A percentile compares a stretch with the other conserved stretches of the same genome.
Conservation (phyloP, 2,329 filamentous ascomycete species). For the Fusarium sp. region DNA sequence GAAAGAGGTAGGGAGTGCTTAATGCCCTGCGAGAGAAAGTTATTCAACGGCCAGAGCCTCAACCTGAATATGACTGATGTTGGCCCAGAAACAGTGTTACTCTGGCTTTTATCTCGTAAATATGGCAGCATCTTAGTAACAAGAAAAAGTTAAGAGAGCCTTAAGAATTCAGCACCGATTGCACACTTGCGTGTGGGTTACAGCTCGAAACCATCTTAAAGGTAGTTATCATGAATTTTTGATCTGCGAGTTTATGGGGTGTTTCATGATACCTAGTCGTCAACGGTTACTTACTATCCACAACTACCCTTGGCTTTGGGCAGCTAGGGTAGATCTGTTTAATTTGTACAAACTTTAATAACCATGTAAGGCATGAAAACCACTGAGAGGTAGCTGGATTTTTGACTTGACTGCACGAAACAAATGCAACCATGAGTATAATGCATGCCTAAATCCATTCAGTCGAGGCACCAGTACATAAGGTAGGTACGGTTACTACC, state of each 20-base stretch:
- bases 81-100: background rate
- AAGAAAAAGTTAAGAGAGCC: background rate
- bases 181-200: slow-evolving; percentile 27
- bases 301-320: slow-evolving; percentile 15
- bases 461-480: too few relatives aligned
- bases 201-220: too few relatives aligned
- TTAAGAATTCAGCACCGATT: slow-evolving; percentile 3
- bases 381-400: background rate
- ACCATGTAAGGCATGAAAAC: background rate
- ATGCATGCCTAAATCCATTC: background rate
- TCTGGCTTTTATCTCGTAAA: background rate
- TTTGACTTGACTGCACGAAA: background rate
- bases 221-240: slow-evolving; percentile 12
- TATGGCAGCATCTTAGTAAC: background rate
- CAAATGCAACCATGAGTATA: background rate
- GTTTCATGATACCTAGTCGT: too few relatives aligned
- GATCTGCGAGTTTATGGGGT: slow-evolving; percentile 18
- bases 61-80: background rate
- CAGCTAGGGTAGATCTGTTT: slow-evolving; percentile 4
- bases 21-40: too few relatives aligned
- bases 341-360: background rate
- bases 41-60: background rate
- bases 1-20: too few relatives aligned
- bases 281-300: slow-evolving; percentile 1
- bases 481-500: too few relatives aligned